Conservation (phyloP, 148 eudicot genomes). For the Nepenthes mirabilis region DNA sequence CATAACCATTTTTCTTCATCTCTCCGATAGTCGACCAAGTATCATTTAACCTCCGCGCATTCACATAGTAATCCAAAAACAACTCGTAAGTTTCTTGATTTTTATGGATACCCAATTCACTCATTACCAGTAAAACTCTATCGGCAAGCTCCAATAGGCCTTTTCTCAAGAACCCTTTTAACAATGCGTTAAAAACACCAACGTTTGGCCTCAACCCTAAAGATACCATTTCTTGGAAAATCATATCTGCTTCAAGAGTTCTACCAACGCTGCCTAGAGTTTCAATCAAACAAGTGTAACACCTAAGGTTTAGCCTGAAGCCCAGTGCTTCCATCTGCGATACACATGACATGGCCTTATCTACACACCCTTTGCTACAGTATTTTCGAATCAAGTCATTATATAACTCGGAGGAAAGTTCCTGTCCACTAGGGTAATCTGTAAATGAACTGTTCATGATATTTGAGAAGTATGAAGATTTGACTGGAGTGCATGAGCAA, state of each 20-base stretch:
- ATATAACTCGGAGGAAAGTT: conserved; percentile 40
- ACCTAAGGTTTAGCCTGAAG: conserved; percentile 24
- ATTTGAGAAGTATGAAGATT: conserved; percentile 5
- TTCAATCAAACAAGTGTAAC: conserved; percentile 42
- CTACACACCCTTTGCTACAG: conserved; percentile 36
- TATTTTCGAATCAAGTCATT: conserved; percentile 30
- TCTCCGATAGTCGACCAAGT: conserved; percentile 54
- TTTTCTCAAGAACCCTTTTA: conserved; percentile 62
- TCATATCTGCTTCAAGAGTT: conserved; percentile 71
- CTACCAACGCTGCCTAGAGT: conserved; percentile 62
- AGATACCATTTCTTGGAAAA: conserved; percentile 61
- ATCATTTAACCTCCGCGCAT: conserved; percentile 61
- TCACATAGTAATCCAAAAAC: conserved; percentile 58
- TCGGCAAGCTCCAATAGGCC: conserved; percentile 46
- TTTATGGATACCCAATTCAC: conserved; percentile 29
- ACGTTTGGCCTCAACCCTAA: conserved; percentile 43
- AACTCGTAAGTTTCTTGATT: conserved; percentile 64
- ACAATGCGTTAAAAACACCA: conserved; percentile 46
- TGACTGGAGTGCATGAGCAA: conserved; percentile 2
- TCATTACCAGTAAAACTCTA: conserved; percentile 28
- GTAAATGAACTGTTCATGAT: conserved; percentile 1
- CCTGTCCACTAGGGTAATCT: conserved; percentile 27
- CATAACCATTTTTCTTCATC: conserved; percentile 55
- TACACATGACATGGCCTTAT: conserved; percentile 46
- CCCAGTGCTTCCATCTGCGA: conserved; percentile 79